phyloP scores from a whole-genome alignment of 257 asterid species.

The Solanum bulbocastanum region DNA sequence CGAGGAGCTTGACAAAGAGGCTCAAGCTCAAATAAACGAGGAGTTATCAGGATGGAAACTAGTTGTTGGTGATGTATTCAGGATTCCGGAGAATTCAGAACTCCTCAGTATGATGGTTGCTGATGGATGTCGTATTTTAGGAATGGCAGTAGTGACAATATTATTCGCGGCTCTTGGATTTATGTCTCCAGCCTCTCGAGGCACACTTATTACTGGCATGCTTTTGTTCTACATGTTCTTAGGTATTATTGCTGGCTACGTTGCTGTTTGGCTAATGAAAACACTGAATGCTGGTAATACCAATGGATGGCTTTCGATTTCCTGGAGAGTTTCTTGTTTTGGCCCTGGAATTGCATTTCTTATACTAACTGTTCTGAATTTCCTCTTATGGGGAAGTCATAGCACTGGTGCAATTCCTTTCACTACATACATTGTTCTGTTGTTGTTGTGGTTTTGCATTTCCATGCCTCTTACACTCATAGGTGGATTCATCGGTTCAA shows the following conservation, averaged over 20 bases:
- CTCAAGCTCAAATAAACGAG: slow-evolving; percentile 14
- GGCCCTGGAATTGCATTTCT: slow-evolving; percentile 13
- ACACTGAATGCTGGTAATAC: slow-evolving; percentile 1
- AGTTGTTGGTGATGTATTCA: slow-evolving; percentile 7
- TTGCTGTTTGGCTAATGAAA: slow-evolving; percentile 12
- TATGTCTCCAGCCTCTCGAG: slow-evolving; percentile 19
- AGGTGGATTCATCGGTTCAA: slow-evolving; percentile 10
- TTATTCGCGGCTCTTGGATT: slow-evolving; percentile 16
- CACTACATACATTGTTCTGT: slow-evolving; percentile 4
- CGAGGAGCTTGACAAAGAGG: slow-evolving; percentile 16
- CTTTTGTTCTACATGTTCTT: slow-evolving; percentile 10
- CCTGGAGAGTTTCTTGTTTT: slow-evolving; percentile 15
- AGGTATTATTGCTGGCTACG: slow-evolving; percentile 14
- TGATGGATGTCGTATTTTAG: slow-evolving; percentile 13
- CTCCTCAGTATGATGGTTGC: slow-evolving; percentile 13
- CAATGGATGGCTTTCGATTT: slow-evolving; percentile 6
- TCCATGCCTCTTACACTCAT: slow-evolving; percentile 14
- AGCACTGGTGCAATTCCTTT: slow-evolving; percentile 18
- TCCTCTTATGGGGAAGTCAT: slow-evolving; percentile 14
- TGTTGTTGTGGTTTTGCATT: slow-evolving; percentile 13
- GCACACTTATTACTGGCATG: slow-evolving; percentile 14
- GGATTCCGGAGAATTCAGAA: neutral
- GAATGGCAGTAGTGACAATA: slow-evolving; percentile 14
- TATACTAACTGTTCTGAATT: slow-evolving; percentile 7
- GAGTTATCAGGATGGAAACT: slow-evolving; percentile 20